These are phyloP conservation scores for Dipodascopsis uninucleata DNA, from an alignment of 805 yeast species.

Conservation along the genomic window DNA sequence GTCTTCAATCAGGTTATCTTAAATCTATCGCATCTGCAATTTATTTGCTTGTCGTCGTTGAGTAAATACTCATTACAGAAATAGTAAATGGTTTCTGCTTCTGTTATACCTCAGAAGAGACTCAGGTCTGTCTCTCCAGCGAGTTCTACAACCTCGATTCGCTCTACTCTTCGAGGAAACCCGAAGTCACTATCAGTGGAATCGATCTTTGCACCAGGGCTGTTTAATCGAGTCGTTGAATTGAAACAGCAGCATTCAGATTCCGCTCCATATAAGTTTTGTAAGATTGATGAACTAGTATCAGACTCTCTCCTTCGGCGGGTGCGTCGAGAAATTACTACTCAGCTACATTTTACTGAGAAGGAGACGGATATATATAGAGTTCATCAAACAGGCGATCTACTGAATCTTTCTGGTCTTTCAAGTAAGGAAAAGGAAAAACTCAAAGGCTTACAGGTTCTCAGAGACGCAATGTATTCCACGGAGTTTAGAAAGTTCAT, in stretches of 20 bases:
- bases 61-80: no score
- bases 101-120: no score
- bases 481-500: slow-evolving; percentile 76
- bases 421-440: slow-evolving; percentile 68
- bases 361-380: slow-evolving; percentile 97
- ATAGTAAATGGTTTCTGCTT: no score
- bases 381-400: slow-evolving; percentile 77
- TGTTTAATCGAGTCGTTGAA: slow-evolving; percentile 13
- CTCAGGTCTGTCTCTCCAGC: slow-evolving; percentile 21
- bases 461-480: slow-evolving; percentile 85
- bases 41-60: no score
- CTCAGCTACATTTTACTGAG: slow-evolving; percentile 81
- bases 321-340: slow-evolving; percentile 80
- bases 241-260: slow-evolving; percentile 37
- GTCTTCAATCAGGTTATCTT: no score
- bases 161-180: slow-evolving; percentile 7
- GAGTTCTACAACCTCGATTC: slow-evolving; percentile 14
- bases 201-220: slow-evolving; percentile 15
- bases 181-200: slow-evolving; percentile 6
- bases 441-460: slow-evolving; percentile 69
- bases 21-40: no score
- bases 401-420: slow-evolving; percentile 86
- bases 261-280: slow-evolving; percentile 86
- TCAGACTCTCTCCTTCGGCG: slow-evolving; percentile 71
- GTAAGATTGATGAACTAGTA: slow-evolving; percentile 68